These are phyloP conservation scores for Myotisia sp. DNA, from an alignment of 2,329 filamentous ascomycete genomes.

Conservation along the genomic window DNA sequence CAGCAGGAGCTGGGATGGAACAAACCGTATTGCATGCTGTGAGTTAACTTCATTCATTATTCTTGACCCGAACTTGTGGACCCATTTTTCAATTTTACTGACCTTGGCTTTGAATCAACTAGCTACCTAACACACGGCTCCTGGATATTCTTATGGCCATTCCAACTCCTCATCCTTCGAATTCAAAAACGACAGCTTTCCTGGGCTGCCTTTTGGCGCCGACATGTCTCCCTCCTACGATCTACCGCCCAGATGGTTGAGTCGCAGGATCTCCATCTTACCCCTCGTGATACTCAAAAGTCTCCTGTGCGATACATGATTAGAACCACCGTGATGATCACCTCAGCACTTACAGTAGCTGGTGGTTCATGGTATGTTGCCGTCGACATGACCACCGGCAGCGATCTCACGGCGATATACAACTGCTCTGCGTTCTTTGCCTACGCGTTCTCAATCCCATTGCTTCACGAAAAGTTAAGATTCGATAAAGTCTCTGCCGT, in stretches of 20 bases:
- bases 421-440: conserved; percentile 99
- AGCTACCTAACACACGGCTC: conserved; percentile 85
- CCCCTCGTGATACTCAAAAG: conserved; percentile 23
- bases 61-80: background rate
- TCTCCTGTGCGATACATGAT: conserved; percentile 59
- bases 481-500: conserved; percentile 79
- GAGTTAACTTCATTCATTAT: conserved; percentile 22
- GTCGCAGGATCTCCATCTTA: conserved; percentile 56
- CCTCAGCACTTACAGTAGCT: conserved; percentile 72
- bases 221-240: conserved; percentile 48
- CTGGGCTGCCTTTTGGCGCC: conserved; percentile 75
- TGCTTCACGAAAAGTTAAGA: conserved; percentile 72
- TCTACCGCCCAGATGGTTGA: conserved; percentile 74
- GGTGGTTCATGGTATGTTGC: conserved; percentile 93
- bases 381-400: conserved; percentile 81
- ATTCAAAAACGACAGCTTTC: conserved; percentile 63
- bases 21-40: conserved; percentile 99
- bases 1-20: conserved; percentile 86
- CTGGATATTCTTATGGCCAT: conserved; percentile 79
- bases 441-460: conserved; percentile 85
- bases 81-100: background rate
- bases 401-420: conserved; percentile 93
- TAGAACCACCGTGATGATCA: conserved; percentile 66
- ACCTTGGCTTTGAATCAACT: conserved; percentile 7
- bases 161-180: conserved; percentile 66